These are phyloP conservation scores for Saccharum hybrid DNA, from an alignment of 202 grass and related monocot genomes.

Conservation along the genomic window DNA sequence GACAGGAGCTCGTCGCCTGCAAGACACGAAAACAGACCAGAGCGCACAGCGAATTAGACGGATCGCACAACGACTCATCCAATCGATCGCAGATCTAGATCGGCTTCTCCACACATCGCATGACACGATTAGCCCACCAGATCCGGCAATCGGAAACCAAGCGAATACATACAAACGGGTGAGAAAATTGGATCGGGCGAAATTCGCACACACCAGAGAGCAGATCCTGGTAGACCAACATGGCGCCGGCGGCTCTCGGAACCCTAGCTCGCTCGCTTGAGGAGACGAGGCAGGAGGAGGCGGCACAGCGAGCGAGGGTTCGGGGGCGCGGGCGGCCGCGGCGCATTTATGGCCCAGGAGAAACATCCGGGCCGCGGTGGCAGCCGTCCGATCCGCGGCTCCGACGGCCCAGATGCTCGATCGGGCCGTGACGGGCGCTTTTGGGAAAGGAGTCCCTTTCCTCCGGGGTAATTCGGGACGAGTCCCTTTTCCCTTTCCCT, in stretches of 20 bases:
- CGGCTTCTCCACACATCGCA: too few relatives aligned
- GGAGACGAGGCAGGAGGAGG: conserved; percentile 1
- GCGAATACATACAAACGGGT: background rate
- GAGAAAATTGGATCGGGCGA: background rate
- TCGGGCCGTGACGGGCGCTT: background rate
- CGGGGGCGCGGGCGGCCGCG: too few relatives aligned
- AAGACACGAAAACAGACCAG: background rate
- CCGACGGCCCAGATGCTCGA: conserved; percentile 24
- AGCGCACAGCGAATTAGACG: too few relatives aligned
- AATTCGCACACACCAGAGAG: background rate
- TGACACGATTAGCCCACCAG: background rate
- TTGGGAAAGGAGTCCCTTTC: background rate
- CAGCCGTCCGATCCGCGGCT: conserved; percentile 19
- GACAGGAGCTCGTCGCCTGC: conserved; percentile 85
- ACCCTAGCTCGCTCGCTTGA: background rate
- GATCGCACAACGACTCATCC: too few relatives aligned
- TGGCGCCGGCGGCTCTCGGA: conserved; percentile 20
- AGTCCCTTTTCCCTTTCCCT: background rate
- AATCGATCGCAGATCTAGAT: conserved; percentile 4
- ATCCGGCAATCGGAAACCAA: background rate
- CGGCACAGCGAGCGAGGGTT: conserved; percentile 26
- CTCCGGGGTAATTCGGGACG: background rate
- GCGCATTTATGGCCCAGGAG: background rate
- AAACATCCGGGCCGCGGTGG: background rate
- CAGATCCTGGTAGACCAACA: conserved; percentile 52